A percentile compares a stretch with the other conserved stretches of the same genome.
Conservation (phyloP, 176 grass and related monocot species). For the sorghum (Sorghum bicolor) region Sorghum_bicolor_NCBIv3 NC_012871.2:65118501-65119000, state of each 20-base stretch:
- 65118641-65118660: neutral
- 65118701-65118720: neutral
- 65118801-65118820: neutral
- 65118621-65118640: neutral
- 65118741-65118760: neutral
- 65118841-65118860: no score
- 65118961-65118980: constrained; percentile 94
- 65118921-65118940: constrained; percentile 11
- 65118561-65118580: neutral
- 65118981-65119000: constrained; percentile 64
- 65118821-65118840: constrained; percentile 20
- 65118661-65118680: neutral
- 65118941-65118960: constrained; percentile 39
- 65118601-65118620: no score
- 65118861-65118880: neutral
- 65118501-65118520: neutral
- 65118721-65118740: constrained; percentile 5
- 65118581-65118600: neutral
- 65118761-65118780: neutral
- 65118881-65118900: neutral
- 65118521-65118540: neutral
- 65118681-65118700: constrained; percentile 12
- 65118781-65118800: neutral
- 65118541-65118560: neutral
- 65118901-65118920: constrained; percentile 17